These are phyloP conservation scores for Nannizziopsis arthrosporioides DNA, from an alignment of 2,329 filamentous ascomycete species.

Conservation along the genomic window DNA sequence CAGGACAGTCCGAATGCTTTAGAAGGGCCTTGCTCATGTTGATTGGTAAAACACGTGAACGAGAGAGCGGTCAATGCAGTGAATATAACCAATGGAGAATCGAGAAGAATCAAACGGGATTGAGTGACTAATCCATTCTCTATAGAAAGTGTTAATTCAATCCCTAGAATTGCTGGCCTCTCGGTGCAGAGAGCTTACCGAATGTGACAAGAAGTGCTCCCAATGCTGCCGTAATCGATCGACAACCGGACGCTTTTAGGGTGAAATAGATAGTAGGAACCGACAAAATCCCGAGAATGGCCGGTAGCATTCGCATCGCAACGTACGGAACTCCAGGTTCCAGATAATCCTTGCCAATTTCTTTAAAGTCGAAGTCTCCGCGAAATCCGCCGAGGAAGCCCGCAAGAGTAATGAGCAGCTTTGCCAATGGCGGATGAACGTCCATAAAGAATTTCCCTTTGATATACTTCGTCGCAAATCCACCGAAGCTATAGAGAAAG, in stretches of 20 bases:
- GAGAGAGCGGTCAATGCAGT: constrained; percentile 83
- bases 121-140: constrained; percentile 95
- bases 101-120: constrained; percentile 86
- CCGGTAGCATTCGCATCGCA: constrained; percentile 88
- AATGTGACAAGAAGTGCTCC: constrained; percentile 84
- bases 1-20: constrained; percentile 81
- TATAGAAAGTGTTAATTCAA: constrained; percentile 28
- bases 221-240: constrained; percentile 69
- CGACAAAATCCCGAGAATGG: constrained; percentile 74
- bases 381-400: constrained; percentile 93
- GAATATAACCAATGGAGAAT: constrained; percentile 86
- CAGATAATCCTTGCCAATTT: constrained; percentile 97
- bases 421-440: constrained; percentile 94
- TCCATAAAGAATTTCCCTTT: constrained; percentile 99
- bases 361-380: constrained; percentile 96
- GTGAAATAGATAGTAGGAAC: constrained; percentile 92
- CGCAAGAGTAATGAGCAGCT: constrained; percentile 88
- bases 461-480: constrained; percentile 97
- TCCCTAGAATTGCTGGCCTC: background rate
- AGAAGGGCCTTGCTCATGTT: constrained; percentile 81
- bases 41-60: constrained; percentile 89
- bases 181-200: constrained; percentile 42
- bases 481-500: constrained; percentile 61
- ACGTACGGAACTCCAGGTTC: constrained; percentile 94
- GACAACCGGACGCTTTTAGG: constrained; percentile 79